These are phyloP conservation scores for Phytophthora tubulina DNA, from an alignment of 352 stramenopile species.

Conservation along the genomic window DNA sequence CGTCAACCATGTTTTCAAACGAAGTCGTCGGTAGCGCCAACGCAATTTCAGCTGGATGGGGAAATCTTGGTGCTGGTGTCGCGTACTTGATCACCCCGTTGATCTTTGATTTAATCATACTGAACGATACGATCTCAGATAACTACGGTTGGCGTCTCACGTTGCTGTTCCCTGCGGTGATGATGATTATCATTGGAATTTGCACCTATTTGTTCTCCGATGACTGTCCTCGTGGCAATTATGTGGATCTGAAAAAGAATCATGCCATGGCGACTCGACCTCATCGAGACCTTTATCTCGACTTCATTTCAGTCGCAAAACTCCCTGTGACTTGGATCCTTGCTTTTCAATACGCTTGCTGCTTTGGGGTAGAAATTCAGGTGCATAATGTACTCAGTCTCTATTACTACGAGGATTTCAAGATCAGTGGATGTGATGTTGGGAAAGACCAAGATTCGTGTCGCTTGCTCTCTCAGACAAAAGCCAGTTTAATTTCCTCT, in stretches of 20 bases:
- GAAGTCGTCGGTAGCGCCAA: slow-evolving; percentile 95
- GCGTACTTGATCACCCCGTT: slow-evolving; percentile 88
- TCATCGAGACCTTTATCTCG: slow-evolving; percentile 21
- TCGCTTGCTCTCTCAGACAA: slow-evolving; percentile 41
- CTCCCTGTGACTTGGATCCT: slow-evolving; percentile 85
- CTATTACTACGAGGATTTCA: slow-evolving; percentile 92
- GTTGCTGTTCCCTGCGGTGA: slow-evolving; percentile 83
- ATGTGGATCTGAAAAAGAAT: slow-evolving; percentile 25
- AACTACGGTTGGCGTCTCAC: slow-evolving; percentile 91
- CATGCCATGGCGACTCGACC: slow-evolving; percentile 26
- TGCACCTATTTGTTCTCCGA: slow-evolving; percentile 40
- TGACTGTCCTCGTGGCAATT: slow-evolving; percentile 30
- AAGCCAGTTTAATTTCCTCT: slow-evolving; percentile 82
- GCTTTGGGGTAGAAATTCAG: slow-evolving; percentile 95
- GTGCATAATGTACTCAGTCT: slow-evolving; percentile 94
- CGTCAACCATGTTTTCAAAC: slow-evolving; percentile 92
- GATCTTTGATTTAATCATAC: slow-evolving; percentile 90
- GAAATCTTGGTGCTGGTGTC: slow-evolving; percentile 92
- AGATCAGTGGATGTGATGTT: slow-evolving; percentile 51
- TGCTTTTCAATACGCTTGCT: slow-evolving; percentile 54
- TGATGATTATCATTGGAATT: slow-evolving; percentile 81
- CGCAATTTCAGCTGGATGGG: slow-evolving; percentile 91
- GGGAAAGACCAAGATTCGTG: slow-evolving; percentile 14
- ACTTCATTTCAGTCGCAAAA: slow-evolving; percentile 49
- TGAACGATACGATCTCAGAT: slow-evolving; percentile 43